These are phyloP conservation scores for Osmanthus fragrans DNA, from an alignment of 257 asterid genomes.

Conservation along the genomic window DNA sequence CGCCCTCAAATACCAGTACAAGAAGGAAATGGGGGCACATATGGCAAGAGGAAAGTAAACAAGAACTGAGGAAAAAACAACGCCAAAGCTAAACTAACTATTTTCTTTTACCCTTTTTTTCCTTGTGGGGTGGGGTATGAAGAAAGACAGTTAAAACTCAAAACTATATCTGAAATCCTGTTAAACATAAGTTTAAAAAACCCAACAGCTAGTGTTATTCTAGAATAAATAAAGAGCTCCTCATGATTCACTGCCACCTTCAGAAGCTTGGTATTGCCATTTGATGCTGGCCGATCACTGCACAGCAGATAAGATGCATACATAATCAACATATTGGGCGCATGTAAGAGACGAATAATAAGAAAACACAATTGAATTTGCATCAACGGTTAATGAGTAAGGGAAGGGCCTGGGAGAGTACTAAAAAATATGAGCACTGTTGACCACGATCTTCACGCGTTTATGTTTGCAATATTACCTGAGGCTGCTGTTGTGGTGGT, in stretches of 20 bases:
- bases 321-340: neutral
- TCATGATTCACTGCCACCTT: neutral
- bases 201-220: no score
- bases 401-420: neutral
- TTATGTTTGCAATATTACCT: constrained; percentile 35
- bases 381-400: neutral
- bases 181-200: no score
- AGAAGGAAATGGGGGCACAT: neutral
- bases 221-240: constrained; percentile 17
- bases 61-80: neutral
- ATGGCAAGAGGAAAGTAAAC: neutral
- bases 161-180: no score
- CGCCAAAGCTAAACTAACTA: neutral
- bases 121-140: neutral
- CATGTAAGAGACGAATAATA: neutral
- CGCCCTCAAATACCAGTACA: neutral
- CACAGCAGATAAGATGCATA: constrained; percentile 8
- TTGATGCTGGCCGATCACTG: constrained; percentile 26
- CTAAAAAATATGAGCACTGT: neutral
- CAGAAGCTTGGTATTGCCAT: constrained; percentile 17
- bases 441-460: neutral
- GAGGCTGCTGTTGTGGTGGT: constrained; percentile 52
- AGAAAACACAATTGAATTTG: neutral
- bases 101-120: neutral
- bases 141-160: no score